Conservation (phyloP, 2,329 filamentous ascomycete genomes). For the Colletotrichum sp. region DNA sequence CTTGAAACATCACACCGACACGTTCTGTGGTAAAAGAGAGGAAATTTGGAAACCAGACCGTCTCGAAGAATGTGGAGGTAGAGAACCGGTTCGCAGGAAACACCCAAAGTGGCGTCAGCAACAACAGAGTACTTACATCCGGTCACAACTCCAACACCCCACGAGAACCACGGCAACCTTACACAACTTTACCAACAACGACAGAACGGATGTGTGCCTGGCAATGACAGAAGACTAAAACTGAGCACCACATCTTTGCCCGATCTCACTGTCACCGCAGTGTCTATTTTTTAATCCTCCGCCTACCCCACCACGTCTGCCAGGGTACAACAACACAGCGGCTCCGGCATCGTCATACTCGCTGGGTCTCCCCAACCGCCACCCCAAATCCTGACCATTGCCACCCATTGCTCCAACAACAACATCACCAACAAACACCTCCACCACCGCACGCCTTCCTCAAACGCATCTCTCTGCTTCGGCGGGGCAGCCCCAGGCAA, state of each 20-base stretch:
- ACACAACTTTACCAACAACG: background rate
- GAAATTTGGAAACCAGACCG: background rate
- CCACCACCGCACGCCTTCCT: background rate
- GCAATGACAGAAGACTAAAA: slow-evolving; percentile 8
- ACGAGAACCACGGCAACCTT: slow-evolving; percentile 8
- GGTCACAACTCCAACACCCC: background rate
- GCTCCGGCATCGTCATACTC: background rate
- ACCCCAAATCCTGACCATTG: background rate
- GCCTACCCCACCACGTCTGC: background rate
- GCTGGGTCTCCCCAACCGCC: background rate
- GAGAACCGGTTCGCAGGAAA: background rate
- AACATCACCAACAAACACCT: background rate
- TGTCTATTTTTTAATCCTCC: background rate
- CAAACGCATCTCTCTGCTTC: background rate
- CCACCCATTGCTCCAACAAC: background rate
- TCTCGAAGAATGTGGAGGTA: slow-evolving; percentile 1
- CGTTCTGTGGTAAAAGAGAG: background rate
- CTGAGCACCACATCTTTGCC: background rate
- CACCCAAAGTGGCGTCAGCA: background rate
- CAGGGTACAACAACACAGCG: background rate
- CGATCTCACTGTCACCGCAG: background rate
- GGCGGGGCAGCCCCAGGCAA: background rate
- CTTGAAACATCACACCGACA: background rate
- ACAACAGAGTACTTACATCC: slow-evolving; percentile 4
- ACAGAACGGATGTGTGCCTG: background rate